Base-by-base conservation (phyloP, 2,329 filamentous ascomycete genomes). In the Cercospora sp. region DNA sequence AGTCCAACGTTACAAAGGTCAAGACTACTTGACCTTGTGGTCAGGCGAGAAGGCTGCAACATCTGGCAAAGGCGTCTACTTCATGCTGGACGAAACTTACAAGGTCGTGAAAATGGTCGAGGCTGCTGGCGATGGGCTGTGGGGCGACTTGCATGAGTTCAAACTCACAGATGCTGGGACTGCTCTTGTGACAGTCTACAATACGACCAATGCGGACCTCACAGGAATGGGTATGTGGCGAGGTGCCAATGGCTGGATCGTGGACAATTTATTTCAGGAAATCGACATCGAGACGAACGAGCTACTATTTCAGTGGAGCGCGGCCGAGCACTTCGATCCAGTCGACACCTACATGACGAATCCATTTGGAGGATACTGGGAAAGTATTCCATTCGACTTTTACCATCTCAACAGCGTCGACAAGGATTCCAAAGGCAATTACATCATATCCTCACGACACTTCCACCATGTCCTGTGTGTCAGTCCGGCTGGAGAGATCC, bases 401-500 rank as follows among this genome's bases (percentile, higher is more conserved):
- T 83, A 81, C 73, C 85, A 87, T 75, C 83, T 88, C 76, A 87
- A 87, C 77, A 84, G 84, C 57, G 76, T 85, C 62, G 82, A 83
- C 69, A 85, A 85, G 70, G 81, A 84, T 65, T 72, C 72, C 0
- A 72, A 77, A 4, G 83, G 82, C 5, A 81, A 85, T 74, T 85
- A 84, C 66, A 76, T 85, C 28, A 80, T 85, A 63, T 84, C 82
- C 0, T 80, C 79, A 1, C 80, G 82, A 3, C 79, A 83, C 69
- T 78, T 80, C 6, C 80, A 81, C 67, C 75, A 79, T 2, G 73
- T 84, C 7, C 78, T 81, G 72, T 83, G 82, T 64, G 79, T 84
- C 71, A 77, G 77, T 26, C 68, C 72, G 3, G 79, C 77, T 1
- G 84, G 85, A 7, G 77, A 81, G 13, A 77, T 85, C 2, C 77